Base-by-base conservation (phyloP, 23 red algal genomes). In the Gracilaria domingensis region DNA sequence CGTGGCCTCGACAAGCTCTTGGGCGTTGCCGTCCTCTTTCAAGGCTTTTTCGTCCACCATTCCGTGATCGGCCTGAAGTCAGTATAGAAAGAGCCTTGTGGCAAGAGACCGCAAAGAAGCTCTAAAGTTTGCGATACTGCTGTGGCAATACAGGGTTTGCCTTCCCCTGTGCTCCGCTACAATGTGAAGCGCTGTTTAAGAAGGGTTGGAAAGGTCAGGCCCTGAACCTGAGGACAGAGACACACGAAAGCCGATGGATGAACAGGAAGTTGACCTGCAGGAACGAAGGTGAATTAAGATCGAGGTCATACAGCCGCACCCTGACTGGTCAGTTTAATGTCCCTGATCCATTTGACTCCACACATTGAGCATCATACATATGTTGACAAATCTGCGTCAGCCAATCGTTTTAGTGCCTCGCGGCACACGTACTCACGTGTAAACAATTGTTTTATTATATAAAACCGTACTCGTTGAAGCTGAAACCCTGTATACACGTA, bases 1-100 rank as follows among this genome's bases (percentile, higher is more conserved):
- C 29, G 47, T 23, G 32, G 77, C 59, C 21, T 92, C 58, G 18
- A 92, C 51, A 44, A 92, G 73, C 61, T 90, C 75, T 39, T 90
- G 72, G 20, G 2, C 72, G 45, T 77, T 50, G 32, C 1, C 18
- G 23, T 20, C 72, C 23, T 45, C 45, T 20, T 77, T 77, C 39
- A 34, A 77, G 0, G 72, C 34, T 17, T 77, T 34, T 50, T 77
- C 72, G 26, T 77, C 72, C 24, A 77, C 72, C 72, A 77, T 77
- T 17, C 6, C 50, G 12, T 8, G 69, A 18, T 33, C n/a, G 11
- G 60, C 26, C 8, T 6, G 55, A 24, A 4, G 55, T 59, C 55
- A 4, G 7, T 20, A 2, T 20, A 16, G n/a, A 18, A 24, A 20
- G 55, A 16, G 20, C n/a, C 7, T 59, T 18, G 55, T 24, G 14